A percentile compares a stretch with the other conserved stretches of the same genome.
Evolutionary conservation across 257 asterid species (phyloP).

Genomic region (Solanum sparsipilum): DNA sequence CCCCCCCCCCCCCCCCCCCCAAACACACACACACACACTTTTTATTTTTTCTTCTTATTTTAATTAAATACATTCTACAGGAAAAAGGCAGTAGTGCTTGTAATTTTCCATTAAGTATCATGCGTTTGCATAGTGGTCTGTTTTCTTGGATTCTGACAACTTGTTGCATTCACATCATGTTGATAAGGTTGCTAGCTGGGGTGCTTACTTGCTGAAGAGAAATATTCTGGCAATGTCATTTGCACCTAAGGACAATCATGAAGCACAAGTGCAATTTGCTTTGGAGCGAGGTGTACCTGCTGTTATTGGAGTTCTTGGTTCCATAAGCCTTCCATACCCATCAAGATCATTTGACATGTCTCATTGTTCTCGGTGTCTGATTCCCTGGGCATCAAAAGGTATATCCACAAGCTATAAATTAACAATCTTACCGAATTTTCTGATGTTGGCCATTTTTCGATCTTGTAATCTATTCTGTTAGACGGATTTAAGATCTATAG

Average conservation of each 20-base stretch:
- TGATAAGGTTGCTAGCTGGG: slow-evolving; percentile 89
- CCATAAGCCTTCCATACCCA: slow-evolving; percentile 73
- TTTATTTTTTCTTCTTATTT: not conserved
- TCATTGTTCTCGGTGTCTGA: slow-evolving; percentile 90
- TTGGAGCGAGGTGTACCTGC: slow-evolving; percentile 96
- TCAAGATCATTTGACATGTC: slow-evolving; percentile 88
- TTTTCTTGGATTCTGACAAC: not conserved
- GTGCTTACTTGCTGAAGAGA: slow-evolving; percentile 83
- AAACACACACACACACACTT: too few species aligned
- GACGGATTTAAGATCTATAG: not conserved
- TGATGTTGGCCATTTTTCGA: not conserved
- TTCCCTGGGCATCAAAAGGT: slow-evolving; percentile 82
- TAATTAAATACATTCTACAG: not conserved
- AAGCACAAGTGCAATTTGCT: slow-evolving; percentile 96
- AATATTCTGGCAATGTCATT: slow-evolving; percentile 79
- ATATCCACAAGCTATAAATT: not conserved
- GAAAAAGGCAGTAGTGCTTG: not conserved
- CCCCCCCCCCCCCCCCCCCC: too few species aligned
- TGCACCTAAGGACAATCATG: slow-evolving; percentile 91
- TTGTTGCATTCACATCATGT: not conserved
- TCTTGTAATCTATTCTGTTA: not conserved
- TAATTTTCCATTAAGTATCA: not conserved
- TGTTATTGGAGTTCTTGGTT: slow-evolving; percentile 73
- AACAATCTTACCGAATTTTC: not conserved
- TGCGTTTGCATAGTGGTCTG: not conserved